Evolutionary conservation across 1,284 basidiomycete genomes (phyloP).

Genomic region (Cryptococcus sp.): DNA sequence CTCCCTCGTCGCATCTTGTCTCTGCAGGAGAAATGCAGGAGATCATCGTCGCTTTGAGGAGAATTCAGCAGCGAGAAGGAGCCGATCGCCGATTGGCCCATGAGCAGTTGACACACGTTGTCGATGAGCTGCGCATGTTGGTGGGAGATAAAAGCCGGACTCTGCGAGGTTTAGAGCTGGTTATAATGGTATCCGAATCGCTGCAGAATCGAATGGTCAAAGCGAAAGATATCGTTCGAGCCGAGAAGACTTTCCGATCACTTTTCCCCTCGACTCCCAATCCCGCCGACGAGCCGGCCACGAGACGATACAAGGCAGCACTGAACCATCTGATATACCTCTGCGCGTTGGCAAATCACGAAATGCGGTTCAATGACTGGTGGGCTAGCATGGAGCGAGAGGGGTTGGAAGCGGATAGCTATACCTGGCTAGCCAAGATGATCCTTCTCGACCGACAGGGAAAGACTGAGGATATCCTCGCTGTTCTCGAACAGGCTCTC

Average conservation of each 20-base stretch:
- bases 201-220: slow-evolving; percentile 11
- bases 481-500: slow-evolving; percentile 6
- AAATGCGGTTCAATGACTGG: slow-evolving; percentile 27
- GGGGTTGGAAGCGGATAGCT: slow-evolving; percentile 25
- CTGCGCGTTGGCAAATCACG: slow-evolving; percentile 24
- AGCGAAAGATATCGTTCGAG: slow-evolving; percentile 12
- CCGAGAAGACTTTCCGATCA: slow-evolving; percentile 20
- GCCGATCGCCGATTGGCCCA: slow-evolving; percentile 12
- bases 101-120: slow-evolving; percentile 24
- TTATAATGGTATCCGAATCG: slow-evolving; percentile 15
- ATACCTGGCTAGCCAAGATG: slow-evolving; percentile 26
- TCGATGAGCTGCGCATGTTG: slow-evolving; percentile 25
- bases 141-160: slow-evolving; percentile 12
- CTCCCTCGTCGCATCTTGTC: slow-evolving; percentile 27
- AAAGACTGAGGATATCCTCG: slow-evolving; percentile 14
- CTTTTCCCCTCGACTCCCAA: slow-evolving; percentile 16
- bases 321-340: slow-evolving; percentile 42
- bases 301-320: slow-evolving; percentile 19
- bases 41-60: slow-evolving; percentile 21
- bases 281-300: slow-evolving; percentile 7
- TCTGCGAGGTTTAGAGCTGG: slow-evolving; percentile 17
- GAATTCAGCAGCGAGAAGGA: slow-evolving; percentile 14
- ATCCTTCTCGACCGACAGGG: slow-evolving; percentile 20
- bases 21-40: slow-evolving; percentile 29
- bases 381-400: slow-evolving; percentile 23